Evolutionary conservation across 2,329 filamentous ascomycete species (phyloP).

Genomic region (Paraphoma chrysanthemicola): DNA sequence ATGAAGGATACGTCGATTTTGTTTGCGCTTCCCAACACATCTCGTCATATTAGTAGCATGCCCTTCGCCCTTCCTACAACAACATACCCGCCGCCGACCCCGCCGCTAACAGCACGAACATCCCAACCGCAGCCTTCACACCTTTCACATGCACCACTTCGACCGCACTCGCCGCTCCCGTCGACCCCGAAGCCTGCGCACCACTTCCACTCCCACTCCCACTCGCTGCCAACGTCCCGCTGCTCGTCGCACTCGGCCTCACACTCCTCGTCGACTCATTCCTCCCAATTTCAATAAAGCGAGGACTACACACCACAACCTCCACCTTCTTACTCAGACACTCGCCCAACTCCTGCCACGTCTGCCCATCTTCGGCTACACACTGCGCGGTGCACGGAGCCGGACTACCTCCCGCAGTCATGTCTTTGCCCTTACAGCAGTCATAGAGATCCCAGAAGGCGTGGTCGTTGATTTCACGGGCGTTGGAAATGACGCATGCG

Average conservation of each 20-base stretch:
- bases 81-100: conserved; percentile 3
- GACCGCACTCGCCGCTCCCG: neutral
- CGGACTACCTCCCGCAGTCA: conserved; percentile 8
- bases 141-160: neutral
- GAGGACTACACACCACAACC: conserved; percentile 20
- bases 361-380: conserved; percentile 4
- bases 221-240: neutral
- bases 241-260: conserved; percentile 1
- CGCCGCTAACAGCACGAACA: conserved; percentile 1
- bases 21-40: no score
- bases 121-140: neutral
- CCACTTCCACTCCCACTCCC: conserved; percentile 5
- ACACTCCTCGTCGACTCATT: neutral
- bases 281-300: conserved; percentile 8
- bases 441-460: conserved; percentile 32
- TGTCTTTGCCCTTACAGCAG: conserved; percentile 18
- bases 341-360: conserved; percentile 25
- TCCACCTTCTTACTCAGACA: conserved; percentile 25
- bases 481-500: conserved; percentile 28
- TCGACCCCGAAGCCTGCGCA: neutral
- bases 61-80: neutral
- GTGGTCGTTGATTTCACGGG: conserved; percentile 23
- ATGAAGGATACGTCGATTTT: no score
- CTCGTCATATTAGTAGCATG: neutral
- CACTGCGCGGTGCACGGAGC: conserved; percentile 20